Base-by-base conservation (phyloP, 176 grass and related monocot genomes). In the Eremochloa ophiuroides region DNA sequence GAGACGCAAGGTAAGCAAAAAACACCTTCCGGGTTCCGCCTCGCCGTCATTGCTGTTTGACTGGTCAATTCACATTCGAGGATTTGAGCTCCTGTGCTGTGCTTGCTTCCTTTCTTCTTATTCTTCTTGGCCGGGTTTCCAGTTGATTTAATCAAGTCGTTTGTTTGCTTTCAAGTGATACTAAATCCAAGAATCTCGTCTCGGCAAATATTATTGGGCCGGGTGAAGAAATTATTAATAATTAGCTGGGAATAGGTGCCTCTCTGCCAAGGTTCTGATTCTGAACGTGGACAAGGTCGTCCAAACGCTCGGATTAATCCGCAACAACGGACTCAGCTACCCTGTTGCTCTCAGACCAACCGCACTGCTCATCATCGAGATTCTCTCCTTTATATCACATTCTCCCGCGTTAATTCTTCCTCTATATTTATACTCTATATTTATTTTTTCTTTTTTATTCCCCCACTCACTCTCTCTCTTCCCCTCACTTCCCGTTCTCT, bases 1-100 rank as follows among this genome's bases (percentile, higher is more conserved):
- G 71, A 86, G 0, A 91, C 88, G 10, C 29, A 30, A 79, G 85
- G 91, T 85, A 82, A 64, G 4, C n/a, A n/a, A n/a, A n/a, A n/a
- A n/a, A n/a, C n/a, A n/a, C n/a, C n/a, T n/a, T n/a, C n/a, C n/a
- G n/a, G n/a, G n/a, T n/a, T n/a, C n/a, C n/a, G n/a, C n/a, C n/a
- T n/a, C n/a, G n/a, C n/a, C n/a, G n/a, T n/a, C n/a, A n/a, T n/a
- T 28, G 5, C 58, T 12, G 20, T 2, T 64, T 22, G 65, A 46
- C 31, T n/a, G 16, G 13, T 59, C 27, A 18, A 44, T 43, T 59
- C 37, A 33, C 16, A 5, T 61, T 63, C 12, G 27, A 18, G 18
- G 17, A 28, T 4, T 20, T 14, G 1, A 18, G 2, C 25, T 29
- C 69, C 4, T 4, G 1, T 87, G 30, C 8, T 16, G 1, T 41